Evolutionary conservation across 2,329 filamentous ascomycete species (phyloP), one percentile per base, ranked within the genome.

Genomic region (Aspergillus novofumigatus): DNA sequence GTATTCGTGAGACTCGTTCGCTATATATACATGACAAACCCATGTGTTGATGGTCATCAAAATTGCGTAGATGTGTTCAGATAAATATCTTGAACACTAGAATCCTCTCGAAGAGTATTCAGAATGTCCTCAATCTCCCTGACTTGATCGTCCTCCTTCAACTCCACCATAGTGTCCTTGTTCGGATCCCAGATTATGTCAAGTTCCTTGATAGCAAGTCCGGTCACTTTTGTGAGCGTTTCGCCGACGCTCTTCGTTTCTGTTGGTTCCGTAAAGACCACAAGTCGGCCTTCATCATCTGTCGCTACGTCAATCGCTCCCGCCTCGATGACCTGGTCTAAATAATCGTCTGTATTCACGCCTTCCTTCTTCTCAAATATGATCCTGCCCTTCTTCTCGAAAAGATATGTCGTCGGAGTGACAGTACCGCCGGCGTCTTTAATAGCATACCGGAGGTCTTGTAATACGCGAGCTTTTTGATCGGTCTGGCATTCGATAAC

Each of bases 401-500:
- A 99, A 67, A 96, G 82, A 75, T 93, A 97, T 7, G 84, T 85
- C 11, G 90, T 91, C 0, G 92, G 85, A 6, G 90, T 88, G 2
- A 85, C 77, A 2, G 80, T 84, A 4, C 88, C 94, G 20, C 87
- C 88, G 52, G 81, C 77, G 58, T 86, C 85, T 71, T 92, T 95
- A 54, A 96, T 81, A 2, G 89, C 75, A 51, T 80, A 68, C 54
- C 89, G 85, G 52, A 97, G 74, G 54, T 95, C 90, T 66, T 89
- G 84, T 49, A 96, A 73, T 7, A 87, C 85, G 32, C 90, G 85
- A 44, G 81, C 80, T 72, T 89, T 92, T 72, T 85, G 91, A 67
- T 96, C 92, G 4, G 91, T 93, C 73, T 94, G 88, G 66, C 88
- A 86, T 66, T 97, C 92, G 68, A 96, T 83, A 10, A 97, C 86